Percentiles rank a stretch among this genome's conserved stretches.
phyloP scores from a whole-genome alignment of 83 land plant genomes.

The Isoetes engelmannii region DNA sequence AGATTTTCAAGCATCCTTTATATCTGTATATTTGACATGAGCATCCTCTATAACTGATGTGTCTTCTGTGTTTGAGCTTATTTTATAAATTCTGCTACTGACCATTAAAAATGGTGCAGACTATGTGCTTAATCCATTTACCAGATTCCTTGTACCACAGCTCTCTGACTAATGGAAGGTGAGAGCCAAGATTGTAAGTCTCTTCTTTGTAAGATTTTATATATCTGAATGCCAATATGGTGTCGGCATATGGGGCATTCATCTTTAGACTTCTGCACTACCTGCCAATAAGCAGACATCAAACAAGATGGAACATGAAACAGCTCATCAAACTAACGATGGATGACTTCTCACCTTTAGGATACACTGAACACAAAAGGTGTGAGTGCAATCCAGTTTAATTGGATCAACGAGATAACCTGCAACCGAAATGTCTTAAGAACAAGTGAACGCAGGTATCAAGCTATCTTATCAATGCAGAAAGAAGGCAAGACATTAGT shows the following conservation, averaged over 20 bases:
- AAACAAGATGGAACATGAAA: no score
- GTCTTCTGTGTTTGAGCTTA: no score
- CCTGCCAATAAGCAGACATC: neutral
- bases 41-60: no score
- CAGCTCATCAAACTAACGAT: no score
- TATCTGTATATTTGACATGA: no score
- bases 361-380: constrained; percentile 10
- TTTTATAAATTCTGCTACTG: no score
- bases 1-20: no score
- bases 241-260: constrained; percentile 10
- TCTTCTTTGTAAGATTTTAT: constrained; percentile 5
- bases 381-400: constrained; percentile 15
- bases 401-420: constrained; percentile 7
- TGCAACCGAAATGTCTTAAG: neutral
- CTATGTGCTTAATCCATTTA: no score
- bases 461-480: no score
- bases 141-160: no score
- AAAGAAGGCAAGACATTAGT: neutral
- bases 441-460: no score
- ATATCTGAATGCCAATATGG: constrained; percentile 7
- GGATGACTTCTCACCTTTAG: constrained; percentile 3
- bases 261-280: neutral
- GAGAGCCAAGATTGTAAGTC: constrained; percentile 14
- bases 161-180: constrained; percentile 5
- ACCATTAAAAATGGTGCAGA: no score